These are phyloP conservation scores for Microbotryum intermedium DNA, from an alignment of 1,284 basidiomycete genomes.

Conservation along the genomic window DNA sequence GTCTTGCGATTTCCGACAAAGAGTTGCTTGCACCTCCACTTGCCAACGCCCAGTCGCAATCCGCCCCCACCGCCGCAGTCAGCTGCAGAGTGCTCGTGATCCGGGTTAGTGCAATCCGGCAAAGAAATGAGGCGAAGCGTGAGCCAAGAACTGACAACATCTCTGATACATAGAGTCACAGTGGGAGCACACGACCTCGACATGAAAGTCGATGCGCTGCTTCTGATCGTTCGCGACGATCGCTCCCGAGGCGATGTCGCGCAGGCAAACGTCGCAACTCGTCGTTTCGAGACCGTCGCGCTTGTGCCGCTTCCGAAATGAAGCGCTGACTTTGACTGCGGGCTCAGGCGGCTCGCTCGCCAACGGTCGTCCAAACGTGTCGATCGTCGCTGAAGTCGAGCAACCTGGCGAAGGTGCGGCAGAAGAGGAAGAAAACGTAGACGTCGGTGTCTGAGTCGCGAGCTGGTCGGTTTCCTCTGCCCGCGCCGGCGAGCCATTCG, in stretches of 20 bases:
- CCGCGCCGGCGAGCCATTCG: not conserved
- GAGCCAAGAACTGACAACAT: constrained; percentile 18
- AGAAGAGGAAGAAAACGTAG: not conserved
- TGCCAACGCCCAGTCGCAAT: constrained; percentile 42
- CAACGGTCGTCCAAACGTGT: not conserved
- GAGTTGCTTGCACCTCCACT: constrained; percentile 45
- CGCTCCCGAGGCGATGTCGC: constrained; percentile 17
- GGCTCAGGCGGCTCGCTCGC: not conserved
- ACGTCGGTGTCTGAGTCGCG: not conserved
- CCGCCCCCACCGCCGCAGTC: constrained; percentile 40
- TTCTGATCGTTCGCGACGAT: constrained; percentile 6
- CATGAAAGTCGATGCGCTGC: constrained; percentile 12
- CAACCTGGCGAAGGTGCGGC: not conserved
- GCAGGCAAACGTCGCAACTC: constrained; percentile 21
- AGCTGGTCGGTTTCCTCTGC: not conserved
- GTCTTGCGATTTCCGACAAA: constrained; percentile 43
- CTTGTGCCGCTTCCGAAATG: constrained; percentile 22
- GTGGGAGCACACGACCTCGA: constrained; percentile 25
- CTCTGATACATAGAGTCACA: constrained; percentile 23
- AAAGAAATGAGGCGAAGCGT: not conserved
- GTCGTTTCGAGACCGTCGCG: constrained; percentile 5
- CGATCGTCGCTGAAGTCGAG: not conserved
- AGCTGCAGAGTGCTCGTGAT: not conserved
- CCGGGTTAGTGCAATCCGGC: not conserved
- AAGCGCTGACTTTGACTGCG: not conserved